Evolutionary conservation across 768 basidiomycete species (phyloP).

Genomic region (Boletus speciosus): DNA sequence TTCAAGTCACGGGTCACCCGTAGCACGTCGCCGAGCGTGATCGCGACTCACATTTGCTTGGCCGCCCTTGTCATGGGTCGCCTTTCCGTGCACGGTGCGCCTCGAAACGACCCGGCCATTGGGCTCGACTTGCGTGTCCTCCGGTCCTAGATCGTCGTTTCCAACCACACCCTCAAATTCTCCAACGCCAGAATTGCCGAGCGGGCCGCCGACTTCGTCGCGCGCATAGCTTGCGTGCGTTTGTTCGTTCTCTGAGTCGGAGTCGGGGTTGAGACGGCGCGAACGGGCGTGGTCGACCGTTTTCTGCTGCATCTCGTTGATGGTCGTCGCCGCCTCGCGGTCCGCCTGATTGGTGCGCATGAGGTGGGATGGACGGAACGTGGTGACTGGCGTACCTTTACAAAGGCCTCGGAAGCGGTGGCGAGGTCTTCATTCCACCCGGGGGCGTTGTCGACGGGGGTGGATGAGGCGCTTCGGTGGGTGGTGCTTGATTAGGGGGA

Average conservation of each 20-base stretch:
- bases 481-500: conserved; percentile 39
- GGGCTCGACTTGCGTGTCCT: conserved; percentile 20
- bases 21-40: not conserved
- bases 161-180: conserved; percentile 32
- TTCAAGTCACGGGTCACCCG: not conserved
- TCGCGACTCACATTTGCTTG: conserved; percentile 15
- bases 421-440: conserved; percentile 74
- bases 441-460: conserved; percentile 52
- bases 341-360: conserved; percentile 22
- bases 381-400: conserved; percentile 44
- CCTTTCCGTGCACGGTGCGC: conserved; percentile 11
- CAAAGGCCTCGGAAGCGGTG: conserved; percentile 56
- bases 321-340: conserved; percentile 5
- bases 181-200: conserved; percentile 27
- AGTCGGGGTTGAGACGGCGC: conserved; percentile 9
- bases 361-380: not conserved
- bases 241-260: conserved; percentile 3
- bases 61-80: conserved; percentile 1
- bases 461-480: conserved; percentile 49
- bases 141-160: conserved; percentile 28
- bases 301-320: conserved; percentile 20
- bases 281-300: conserved; percentile 19
- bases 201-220: conserved; percentile 28
- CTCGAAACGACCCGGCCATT: conserved; percentile 24
- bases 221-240: conserved; percentile 28